These are phyloP conservation scores for Isatis tinctoria DNA, from an alignment of 345 rosid genomes.

Conservation along the genomic window DNA sequence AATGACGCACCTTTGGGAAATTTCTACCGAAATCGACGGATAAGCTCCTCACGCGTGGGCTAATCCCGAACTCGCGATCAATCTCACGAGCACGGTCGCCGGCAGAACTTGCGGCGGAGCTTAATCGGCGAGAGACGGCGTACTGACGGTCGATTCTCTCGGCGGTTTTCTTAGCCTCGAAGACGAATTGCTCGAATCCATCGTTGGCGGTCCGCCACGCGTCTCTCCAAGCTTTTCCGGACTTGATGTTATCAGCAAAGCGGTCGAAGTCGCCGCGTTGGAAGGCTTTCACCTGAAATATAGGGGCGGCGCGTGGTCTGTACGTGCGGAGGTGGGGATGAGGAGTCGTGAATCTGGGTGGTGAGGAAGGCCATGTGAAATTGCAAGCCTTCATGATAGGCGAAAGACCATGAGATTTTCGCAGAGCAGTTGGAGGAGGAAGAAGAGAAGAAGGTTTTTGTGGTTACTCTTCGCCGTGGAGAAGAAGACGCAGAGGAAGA, in stretches of 20 bases:
- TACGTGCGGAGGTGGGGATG: conserved; percentile 15
- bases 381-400: conserved; percentile 22
- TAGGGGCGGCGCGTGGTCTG: conserved; percentile 20
- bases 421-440: background rate
- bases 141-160: conserved; percentile 77
- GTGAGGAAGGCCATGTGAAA: conserved; percentile 23
- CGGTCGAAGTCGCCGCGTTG: conserved; percentile 59
- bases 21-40: conserved; percentile 67
- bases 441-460: background rate
- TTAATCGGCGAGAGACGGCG: conserved; percentile 63
- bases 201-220: conserved; percentile 87
- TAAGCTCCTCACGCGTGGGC: conserved; percentile 58
- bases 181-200: conserved; percentile 73
- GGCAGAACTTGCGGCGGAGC: conserved; percentile 55
- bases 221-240: conserved; percentile 62
- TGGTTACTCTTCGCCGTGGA: background rate
- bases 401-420: conserved; percentile 18
- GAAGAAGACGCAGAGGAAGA: background rate
- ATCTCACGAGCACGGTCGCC: conserved; percentile 64
- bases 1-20: conserved; percentile 67
- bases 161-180: conserved; percentile 79
- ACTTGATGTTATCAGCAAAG: conserved; percentile 52
- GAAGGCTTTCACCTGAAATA: conserved; percentile 36
- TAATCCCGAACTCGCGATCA: conserved; percentile 71
- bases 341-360: conserved; percentile 20